Conservation (phyloP, 1,284 basidiomycete species). For the Cryptococcus sp. region DNA sequence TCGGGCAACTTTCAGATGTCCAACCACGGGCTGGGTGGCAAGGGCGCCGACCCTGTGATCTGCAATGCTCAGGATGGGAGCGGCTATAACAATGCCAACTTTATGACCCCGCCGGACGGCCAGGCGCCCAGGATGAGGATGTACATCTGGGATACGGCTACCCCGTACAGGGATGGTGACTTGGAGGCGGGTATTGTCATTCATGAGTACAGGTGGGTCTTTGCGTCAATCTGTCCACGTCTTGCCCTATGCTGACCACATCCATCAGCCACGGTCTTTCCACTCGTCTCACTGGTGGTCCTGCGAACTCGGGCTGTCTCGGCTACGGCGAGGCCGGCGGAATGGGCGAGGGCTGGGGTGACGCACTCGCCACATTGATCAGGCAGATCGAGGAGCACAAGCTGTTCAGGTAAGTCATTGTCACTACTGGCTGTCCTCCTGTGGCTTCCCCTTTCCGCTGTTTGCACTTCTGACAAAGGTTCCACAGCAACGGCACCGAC, state of each 20-base stretch:
- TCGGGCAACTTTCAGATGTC: slow-evolving; percentile 94
- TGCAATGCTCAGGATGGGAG: slow-evolving; percentile 92
- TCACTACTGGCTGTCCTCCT: no score
- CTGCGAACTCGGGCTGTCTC: slow-evolving; percentile 85
- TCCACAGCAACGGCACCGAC: slow-evolving; percentile 48
- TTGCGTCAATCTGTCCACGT: background rate
- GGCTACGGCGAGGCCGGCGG: slow-evolving; percentile 95
- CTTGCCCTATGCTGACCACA: background rate
- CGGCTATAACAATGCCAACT: slow-evolving; percentile 71
- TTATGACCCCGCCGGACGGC: slow-evolving; percentile 55
- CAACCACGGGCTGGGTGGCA: slow-evolving; percentile 88
- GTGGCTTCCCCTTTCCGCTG: no score
- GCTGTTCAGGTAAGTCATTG: slow-evolving; percentile 38
- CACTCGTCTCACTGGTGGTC: slow-evolving; percentile 90
- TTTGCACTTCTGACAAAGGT: background rate
- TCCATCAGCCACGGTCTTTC: slow-evolving; percentile 72
- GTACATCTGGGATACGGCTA: slow-evolving; percentile 91
- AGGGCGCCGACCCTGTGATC: slow-evolving; percentile 83
- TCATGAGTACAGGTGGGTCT: slow-evolving; percentile 61
- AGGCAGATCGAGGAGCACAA: slow-evolving; percentile 68
- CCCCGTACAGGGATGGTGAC: slow-evolving; percentile 89
- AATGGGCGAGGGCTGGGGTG: slow-evolving; percentile 77
- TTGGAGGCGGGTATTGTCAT: slow-evolving; percentile 92
- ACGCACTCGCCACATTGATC: slow-evolving; percentile 80
- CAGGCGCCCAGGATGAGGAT: slow-evolving; percentile 88